Evolutionary conservation across 345 rosid genomes (phyloP), one percentile per base, ranked within the genome.

Genomic region (Citrus glauca): DNA sequence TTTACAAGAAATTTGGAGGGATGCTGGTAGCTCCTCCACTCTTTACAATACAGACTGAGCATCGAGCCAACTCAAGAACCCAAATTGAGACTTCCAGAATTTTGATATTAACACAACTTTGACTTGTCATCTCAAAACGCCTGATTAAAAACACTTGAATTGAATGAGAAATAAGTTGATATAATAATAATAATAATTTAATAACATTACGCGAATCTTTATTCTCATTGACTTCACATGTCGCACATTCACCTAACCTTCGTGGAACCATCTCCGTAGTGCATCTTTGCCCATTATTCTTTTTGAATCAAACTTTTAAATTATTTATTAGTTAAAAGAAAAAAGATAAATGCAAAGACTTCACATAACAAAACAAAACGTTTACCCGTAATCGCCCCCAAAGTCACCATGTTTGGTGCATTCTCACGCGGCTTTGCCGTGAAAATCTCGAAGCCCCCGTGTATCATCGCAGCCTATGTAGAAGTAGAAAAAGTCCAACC

Each of bases 341-440:
- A 16, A 35, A 53, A 53, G 22, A 53, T 10, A 20, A 45, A 25
- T 57, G 45, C 27, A 13, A 22, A 33, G 75, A 61, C 63, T 74
- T 59, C 27, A 64, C 35, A 56, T 19, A 22, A 71, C 16, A 16
- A 42, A 24, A 56, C 55, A 38, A 64, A 76, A 27, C 0, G 7
- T 71, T 56, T 65, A 63, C 75, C 16, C 6, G 75, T 74, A 27
- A 78, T 53, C 77, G 4, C 16, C 37, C 7, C 45, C 7, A 0
- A 69, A 77, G 82, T 80, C 84, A 11, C 57, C 7, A 48, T 4
- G 81, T 78, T 84, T 38, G 85, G 84, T 65, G 33, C 27, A 50
- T 33, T 42, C 76, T 55, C 63, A 82, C 81, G 81, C 82, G 87
- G 78, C 65, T 50, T 78, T 9, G 57, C 13, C 59, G 35, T 59